Conservation (phyloP, 2,329 filamentous ascomycete genomes). For the Apiospora saccharicola region DNA sequence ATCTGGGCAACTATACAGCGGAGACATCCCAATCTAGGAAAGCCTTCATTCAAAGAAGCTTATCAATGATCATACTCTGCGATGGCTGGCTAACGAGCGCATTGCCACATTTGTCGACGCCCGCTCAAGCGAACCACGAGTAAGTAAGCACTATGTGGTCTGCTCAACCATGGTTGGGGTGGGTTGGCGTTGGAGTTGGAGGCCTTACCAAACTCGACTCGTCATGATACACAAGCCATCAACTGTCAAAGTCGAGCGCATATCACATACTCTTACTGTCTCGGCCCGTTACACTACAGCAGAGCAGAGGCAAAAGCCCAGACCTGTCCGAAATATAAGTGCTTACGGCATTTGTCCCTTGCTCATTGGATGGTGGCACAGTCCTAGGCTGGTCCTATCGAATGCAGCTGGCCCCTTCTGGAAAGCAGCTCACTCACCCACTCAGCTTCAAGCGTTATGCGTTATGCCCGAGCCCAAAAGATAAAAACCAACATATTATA, state of each 20-base stretch:
- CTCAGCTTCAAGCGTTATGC: neutral
- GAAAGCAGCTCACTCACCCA: neutral
- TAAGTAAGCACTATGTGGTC: neutral
- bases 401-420: conserved; percentile 12
- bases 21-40: conserved; percentile 9
- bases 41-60: neutral
- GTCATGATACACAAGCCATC: conserved; percentile 6
- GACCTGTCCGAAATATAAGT: neutral
- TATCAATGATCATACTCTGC: neutral
- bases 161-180: conserved; percentile 4
- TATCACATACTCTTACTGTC: conserved; percentile 9
- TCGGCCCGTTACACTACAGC: conserved; percentile 11
- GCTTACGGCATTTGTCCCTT: conserved; percentile 13
- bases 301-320: neutral
- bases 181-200: neutral
- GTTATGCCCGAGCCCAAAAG: neutral
- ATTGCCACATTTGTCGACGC: neutral
- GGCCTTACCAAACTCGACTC: neutral
- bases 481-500: conserved; percentile 9
- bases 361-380: conserved; percentile 8
- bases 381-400: conserved; percentile 1
- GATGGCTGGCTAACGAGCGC: neutral
- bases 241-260: conserved; percentile 12
- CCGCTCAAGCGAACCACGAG: neutral
- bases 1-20: conserved; percentile 12